A percentile compares a stretch with the other conserved stretches of the same genome.
These are phyloP conservation scores for Arthrobotrys megalospora DNA, from an alignment of 2,329 filamentous ascomycete species.

Conservation along the genomic window DNA sequence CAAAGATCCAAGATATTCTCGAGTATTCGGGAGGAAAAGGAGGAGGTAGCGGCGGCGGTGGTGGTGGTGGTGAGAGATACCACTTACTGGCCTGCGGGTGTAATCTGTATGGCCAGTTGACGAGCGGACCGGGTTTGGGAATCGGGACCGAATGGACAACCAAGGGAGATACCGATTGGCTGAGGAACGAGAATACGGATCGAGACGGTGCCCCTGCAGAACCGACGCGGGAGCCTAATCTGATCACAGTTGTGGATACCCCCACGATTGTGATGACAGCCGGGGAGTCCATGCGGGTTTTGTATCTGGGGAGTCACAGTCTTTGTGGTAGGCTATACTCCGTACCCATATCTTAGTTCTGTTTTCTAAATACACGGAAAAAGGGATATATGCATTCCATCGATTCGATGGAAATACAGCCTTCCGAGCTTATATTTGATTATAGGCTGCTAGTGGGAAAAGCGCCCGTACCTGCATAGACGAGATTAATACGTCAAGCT, in stretches of 20 bases:
- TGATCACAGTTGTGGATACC: constrained; percentile 46
- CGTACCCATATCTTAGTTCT: background rate
- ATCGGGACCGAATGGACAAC: constrained; percentile 28
- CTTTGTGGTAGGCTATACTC: constrained; percentile 37
- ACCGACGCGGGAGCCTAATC: constrained; percentile 39
- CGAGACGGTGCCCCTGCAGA: constrained; percentile 27
- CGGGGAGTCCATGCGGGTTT: constrained; percentile 33
- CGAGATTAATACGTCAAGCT: constrained; percentile 10
- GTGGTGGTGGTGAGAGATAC: background rate
- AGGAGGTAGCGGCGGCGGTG: background rate
- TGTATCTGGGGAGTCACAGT: constrained; percentile 46
- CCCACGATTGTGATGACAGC: constrained; percentile 45
- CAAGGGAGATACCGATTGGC: constrained; percentile 1
- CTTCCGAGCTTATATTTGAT: background rate
- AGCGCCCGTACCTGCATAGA: constrained; percentile 21
- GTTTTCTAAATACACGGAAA: background rate
- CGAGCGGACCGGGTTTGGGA: background rate
- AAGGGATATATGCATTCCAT: no score
- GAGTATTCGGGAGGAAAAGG: constrained; percentile 5
- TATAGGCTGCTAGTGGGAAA: constrained; percentile 10
- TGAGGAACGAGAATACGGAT: constrained; percentile 13
- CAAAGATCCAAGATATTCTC: background rate
- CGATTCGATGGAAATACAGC: background rate
- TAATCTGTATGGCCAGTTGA: constrained; percentile 45
- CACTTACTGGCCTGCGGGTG: constrained; percentile 36